Base-by-base conservation (phyloP, 176 grass and related monocot species). In the Pontederia crassipes region DNA sequence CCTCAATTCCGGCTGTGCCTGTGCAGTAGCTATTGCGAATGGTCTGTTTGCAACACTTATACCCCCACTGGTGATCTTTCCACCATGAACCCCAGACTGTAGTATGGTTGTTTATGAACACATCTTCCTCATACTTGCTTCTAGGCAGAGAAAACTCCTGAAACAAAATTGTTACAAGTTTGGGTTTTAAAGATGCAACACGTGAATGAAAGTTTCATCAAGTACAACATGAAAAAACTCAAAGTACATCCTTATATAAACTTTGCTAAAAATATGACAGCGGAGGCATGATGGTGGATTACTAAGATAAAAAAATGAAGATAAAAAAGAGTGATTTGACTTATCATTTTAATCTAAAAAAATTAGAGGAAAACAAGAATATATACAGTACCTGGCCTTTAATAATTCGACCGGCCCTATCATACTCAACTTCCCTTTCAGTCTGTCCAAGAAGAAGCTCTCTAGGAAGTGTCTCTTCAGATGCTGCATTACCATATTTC, bases 21-120 rank as follows among this genome's bases (percentile, higher is more conserved):
- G 93, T 92, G 55, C 87, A 98, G 11, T 98, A 98, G 67, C 93
- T 98, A 58, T 92, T 91, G 12, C 72, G 68, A 10, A 97, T 84
- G 48, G 71, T 79, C 52, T 91, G 87, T 28, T 81, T 84, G 67
- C 93, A 97, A 71, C 93, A 97, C n/a, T 86, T 91, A 68, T 88
- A 97, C 52, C 93, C 93, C 93, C 93, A 97, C 55, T 91, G 87
- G 73, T 88, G 87, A 70, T 97, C 93, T 71, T 85, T 97, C 87
- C 93, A 91, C 93, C 93, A 97, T 12, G 93, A 97, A 66, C 93
- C 93, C 93, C 87, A 97, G 51, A 97, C 84, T 28, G 51, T 83
- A 0, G 84, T 91, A 59, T 91, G 93, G 61, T 97, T 91, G 71
- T 91, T 91, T 57, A 91, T 90, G 57, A 75, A 85, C 14, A 88